Evolutionary conservation across 2,329 filamentous ascomycete genomes (phyloP), one percentile per base, ranked within the genome.

Genomic region (Trichoderma endophyticum): DNA sequence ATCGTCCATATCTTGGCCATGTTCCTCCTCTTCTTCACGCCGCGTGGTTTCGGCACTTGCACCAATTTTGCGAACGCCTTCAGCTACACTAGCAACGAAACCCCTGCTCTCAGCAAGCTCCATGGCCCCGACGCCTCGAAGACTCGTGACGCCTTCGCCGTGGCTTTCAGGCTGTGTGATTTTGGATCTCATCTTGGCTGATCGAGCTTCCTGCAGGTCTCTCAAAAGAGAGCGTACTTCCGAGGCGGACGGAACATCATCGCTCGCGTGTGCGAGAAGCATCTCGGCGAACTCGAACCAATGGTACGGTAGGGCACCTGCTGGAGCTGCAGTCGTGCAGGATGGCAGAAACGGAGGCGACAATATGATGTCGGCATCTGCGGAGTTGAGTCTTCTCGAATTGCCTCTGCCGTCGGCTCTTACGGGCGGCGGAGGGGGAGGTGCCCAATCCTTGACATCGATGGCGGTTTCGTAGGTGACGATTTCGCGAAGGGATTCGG

Each of bases 241-340:
- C 75, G 94, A 91, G 2, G 93, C 87, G 0, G 92, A 89, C 77
- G 78, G 87, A 64, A 98, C 88, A 80, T 98, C 95, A 80, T 98
- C 95, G 30, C 89, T 87, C 4, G 95, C 95, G 70, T 93, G 92
- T 61, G 95, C 92, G 2, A 99, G 88, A 60, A 99, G 85, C 79
- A 97, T 90, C 82, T 97, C 94, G 21, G 92, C 91, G 9, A 98
- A 84, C 82, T 98, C 96, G 56, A 97, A 88, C 95, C 95, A 99
- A 83, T 98, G 95, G 80, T 97, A 98, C 0, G 96, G 96, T 36
- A 99, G 84, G 15, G 91, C 89, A 54, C 90, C 89, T 0, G 90
- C 83, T 9, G 91, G 89, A 1, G 92, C 89, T 61, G 89, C 85
- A 24, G 91, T 89, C 0, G 92, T 94, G 74, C 92, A 93, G 18